Evolutionary conservation across 148 eudicot species (phyloP), one percentile per base, ranked within the genome.

Genomic region (Rhododendron mucronatum): DNA sequence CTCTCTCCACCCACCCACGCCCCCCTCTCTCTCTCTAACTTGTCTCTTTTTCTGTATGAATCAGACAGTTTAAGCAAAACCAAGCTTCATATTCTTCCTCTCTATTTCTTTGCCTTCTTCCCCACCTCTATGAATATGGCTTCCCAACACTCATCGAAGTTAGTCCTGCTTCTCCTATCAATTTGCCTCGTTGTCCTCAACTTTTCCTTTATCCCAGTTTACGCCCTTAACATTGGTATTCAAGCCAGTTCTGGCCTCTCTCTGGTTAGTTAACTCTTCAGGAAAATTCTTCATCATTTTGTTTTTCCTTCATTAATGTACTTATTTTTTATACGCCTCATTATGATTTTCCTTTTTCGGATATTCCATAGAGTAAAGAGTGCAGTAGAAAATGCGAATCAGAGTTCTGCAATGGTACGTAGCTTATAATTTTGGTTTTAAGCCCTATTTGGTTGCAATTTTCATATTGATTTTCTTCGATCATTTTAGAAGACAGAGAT

Each of bases 351-450:
- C 44, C 3, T 5, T 3, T 28, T 61, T 85, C 5, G 76, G 18
- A 14, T 33, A 30, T 30, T 0, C 78, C 84, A 67, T 87, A 93
- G 95, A 80, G 89, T 44, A 90, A 89, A 84, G 91, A 88, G 41
- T 91, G 95, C 90, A 93, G 95, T 81, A 89, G 91, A 81, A 91
- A 81, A 65, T 93, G 95, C 81, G 95, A 93, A 91, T 93, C 95
- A 21, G 85, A 90, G 71, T 93, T 88, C 89, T 91, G 95, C 83
- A 85, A 89, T 81, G 89, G 93, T 93, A 65, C 1, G 73, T 11
- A 86, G 2, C 6, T 16, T 35, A 85, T 4, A 2, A 23, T 75
- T 75, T 37, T 16, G 2, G 1, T 37, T 75, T 75, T 35, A 74
- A 35, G 21, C 21, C 10, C 10, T 63, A 0, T 63, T 21, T 61